Percentiles rank a stretch among this genome's conserved stretches.
Evolutionary conservation across 2,329 filamentous ascomycete species (phyloP).

Genomic region (Aspergillus brunneoviolaceus): DNA sequence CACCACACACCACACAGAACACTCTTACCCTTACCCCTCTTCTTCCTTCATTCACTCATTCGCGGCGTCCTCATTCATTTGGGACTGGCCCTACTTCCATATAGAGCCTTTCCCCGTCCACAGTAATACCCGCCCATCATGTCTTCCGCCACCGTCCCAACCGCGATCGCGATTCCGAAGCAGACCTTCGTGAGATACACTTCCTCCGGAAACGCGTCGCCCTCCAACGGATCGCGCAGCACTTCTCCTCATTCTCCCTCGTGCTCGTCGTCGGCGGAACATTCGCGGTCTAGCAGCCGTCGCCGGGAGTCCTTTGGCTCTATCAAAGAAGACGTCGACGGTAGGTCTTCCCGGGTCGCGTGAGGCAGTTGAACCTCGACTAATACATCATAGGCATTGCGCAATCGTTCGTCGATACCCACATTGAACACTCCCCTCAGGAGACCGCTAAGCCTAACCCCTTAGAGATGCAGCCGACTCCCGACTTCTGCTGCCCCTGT

Average conservation of each 20-base stretch:
- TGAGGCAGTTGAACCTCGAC: not conserved
- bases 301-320: constrained; percentile 45
- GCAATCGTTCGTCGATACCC: constrained; percentile 46
- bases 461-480: constrained; percentile 37
- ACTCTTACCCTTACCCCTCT: not conserved
- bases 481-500: constrained; percentile 49
- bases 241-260: constrained; percentile 33
- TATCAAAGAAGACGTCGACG: constrained; percentile 45
- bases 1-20: not conserved
- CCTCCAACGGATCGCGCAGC: constrained; percentile 26
- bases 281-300: constrained; percentile 41
- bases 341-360: constrained; percentile 25
- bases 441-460: constrained; percentile 23
- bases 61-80: constrained; percentile 16
- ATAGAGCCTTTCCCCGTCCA: constrained; percentile 15
- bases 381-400: constrained; percentile 36
- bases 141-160: constrained; percentile 26
- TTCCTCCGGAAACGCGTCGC: constrained; percentile 23
- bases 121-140: constrained; percentile 24
- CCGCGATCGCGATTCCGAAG: constrained; percentile 25
- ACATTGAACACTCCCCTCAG: constrained; percentile 29
- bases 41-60: constrained; percentile 12
- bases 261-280: constrained; percentile 35
- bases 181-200: constrained; percentile 24
- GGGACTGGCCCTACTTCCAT: constrained; percentile 19